Base-by-base conservation (phyloP, 2,329 filamentous ascomycete genomes). In the Sporothrix euskadiensis region DNA sequence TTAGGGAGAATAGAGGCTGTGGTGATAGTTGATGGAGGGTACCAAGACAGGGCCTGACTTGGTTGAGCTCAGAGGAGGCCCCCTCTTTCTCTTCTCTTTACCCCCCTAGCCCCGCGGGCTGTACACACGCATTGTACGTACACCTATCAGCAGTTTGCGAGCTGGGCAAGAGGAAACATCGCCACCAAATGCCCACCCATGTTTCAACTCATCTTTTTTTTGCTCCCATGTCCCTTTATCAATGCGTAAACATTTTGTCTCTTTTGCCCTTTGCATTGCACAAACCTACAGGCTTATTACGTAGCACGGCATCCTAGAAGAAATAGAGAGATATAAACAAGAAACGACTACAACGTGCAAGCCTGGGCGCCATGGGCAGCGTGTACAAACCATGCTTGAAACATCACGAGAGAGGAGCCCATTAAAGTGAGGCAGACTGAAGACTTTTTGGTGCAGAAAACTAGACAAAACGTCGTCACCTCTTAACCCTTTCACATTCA, bases 131-230 rank as follows among this genome's bases (percentile, higher is more conserved):
- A n/a, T 19, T n/a, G 57, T 19, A 44, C 30, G 14, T 16, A 19
- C 32, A 26, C 66, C 49, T 69, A 56, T 54, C 30, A 41, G 12
- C 19, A 12, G 32, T 30, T 30, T 47, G 12, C 14, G 39, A 68
- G 44, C 44, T 52, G 65, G 35, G 44, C 65, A 66, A 66, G 47
- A 69, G 65, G 26, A 69, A 70, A 70, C 68, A 70, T 70, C 52
- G 52, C 35, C 68, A 70, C 52, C 52, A 5, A 56, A 30, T 56
- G 52, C 30, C 52, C 52, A 56, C 68, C 12, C 14, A 26, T 70
- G 68, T 70, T 70, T 70, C 68, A 47, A 47, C 68, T 30, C 22
- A 57, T 70, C 68, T 57, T 35, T 8, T 8, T 39, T 35, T 71
- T 70, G 10, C 5, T 39, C 32, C n/a, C 3, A 10, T 44, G 19